Conservation (phyloP, 805 yeast species). For the Zygoascus ofunaensis region DNA sequence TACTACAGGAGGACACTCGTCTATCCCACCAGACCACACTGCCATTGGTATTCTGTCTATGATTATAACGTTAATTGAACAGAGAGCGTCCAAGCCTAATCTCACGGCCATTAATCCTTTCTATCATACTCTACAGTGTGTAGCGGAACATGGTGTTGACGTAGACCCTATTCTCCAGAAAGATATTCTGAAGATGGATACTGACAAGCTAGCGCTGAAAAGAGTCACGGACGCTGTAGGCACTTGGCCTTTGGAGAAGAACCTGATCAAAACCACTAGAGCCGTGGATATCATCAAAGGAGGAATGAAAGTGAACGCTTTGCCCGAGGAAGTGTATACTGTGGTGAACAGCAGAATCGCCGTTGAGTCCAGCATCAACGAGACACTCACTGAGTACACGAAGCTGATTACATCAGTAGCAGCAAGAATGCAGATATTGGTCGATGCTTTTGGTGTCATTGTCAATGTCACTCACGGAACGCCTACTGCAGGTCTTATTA, state of each 20-base stretch:
- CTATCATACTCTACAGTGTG: constrained; percentile 48
- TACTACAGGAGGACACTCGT: constrained; percentile 74
- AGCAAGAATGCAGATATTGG: constrained; percentile 38
- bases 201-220: constrained; percentile 11
- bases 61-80: constrained; percentile 47
- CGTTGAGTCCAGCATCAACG: constrained; percentile 40
- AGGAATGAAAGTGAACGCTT: constrained; percentile 64
- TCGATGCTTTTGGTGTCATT: constrained; percentile 24
- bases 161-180: constrained; percentile 23
- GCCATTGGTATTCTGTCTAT: constrained; percentile 66
- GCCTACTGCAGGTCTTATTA: constrained; percentile 35
- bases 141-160: constrained; percentile 42
- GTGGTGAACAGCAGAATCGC: constrained; percentile 53
- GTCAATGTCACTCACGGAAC: constrained; percentile 1
- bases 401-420: constrained; percentile 36
- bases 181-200: constrained; percentile 11
- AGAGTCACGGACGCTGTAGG: constrained; percentile 7
- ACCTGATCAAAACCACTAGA: constrained; percentile 46
- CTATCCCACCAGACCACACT: constrained; percentile 75
- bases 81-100: constrained; percentile 41
- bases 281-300: constrained; percentile 58
- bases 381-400: constrained; percentile 32
- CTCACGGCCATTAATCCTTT: constrained; percentile 52
- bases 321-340: constrained; percentile 50
- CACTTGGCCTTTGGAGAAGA: background rate